phyloP scores from a whole-genome alignment of 1,139 yeast genomes.

The Pichia sp. region DNA sequence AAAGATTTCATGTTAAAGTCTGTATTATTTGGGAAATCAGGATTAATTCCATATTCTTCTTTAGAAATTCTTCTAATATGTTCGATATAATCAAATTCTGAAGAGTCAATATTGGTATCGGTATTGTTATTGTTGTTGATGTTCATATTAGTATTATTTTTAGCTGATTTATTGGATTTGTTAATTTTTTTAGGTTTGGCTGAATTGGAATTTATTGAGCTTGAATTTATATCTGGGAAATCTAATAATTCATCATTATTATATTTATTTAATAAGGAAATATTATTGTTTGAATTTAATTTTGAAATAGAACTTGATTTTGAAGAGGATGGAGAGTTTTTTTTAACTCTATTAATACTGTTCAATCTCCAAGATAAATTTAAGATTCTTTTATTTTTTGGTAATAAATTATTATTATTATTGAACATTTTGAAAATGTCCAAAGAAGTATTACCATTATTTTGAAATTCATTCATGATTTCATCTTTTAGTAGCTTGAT shows the following conservation, averaged over 20 bases:
- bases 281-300: slow-evolving; percentile 6
- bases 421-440: slow-evolving; percentile 31
- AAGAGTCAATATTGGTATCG: neutral
- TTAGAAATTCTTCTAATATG: slow-evolving; percentile 31
- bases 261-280: slow-evolving; percentile 19
- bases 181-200: neutral
- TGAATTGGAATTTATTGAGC: neutral
- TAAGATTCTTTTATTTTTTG: slow-evolving; percentile 30
- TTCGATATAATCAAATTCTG: slow-evolving; percentile 32
- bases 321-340: slow-evolving; percentile 4
- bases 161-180: slow-evolving; percentile 16
- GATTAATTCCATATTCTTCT: slow-evolving; percentile 28
- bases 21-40: slow-evolving; percentile 14
- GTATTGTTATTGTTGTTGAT: neutral
- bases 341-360: slow-evolving; percentile 26
- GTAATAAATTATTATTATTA: slow-evolving; percentile 28
- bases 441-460: slow-evolving; percentile 26
- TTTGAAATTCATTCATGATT: slow-evolving; percentile 22
- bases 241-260: slow-evolving; percentile 13
- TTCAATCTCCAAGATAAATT: slow-evolving; percentile 32
- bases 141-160: too few species aligned
- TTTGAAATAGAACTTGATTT: neutral
- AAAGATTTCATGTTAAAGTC: slow-evolving; percentile 6
- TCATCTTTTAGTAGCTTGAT: slow-evolving; percentile 23
- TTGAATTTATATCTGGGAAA: neutral